A percentile compares a stretch with the other conserved stretches of the same genome.
Evolutionary conservation across 768 basidiomycete genomes (phyloP).

Genomic region (Mrakia blollopis): DNA sequence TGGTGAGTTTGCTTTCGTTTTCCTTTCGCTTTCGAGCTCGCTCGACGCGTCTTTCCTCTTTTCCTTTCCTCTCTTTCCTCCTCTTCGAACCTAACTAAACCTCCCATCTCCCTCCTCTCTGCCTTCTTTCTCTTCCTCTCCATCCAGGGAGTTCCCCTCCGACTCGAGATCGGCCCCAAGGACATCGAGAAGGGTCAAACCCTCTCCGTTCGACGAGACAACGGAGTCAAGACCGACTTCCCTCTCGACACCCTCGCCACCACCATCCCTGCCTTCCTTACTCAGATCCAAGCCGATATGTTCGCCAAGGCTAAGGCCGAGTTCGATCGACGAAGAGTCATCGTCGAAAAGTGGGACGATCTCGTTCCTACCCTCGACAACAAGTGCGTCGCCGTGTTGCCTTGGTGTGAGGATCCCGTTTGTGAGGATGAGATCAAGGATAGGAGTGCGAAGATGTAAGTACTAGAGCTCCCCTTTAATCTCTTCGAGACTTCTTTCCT

Average conservation of each 20-base stretch:
- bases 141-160: conserved; percentile 85
- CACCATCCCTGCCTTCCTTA: conserved; percentile 62
- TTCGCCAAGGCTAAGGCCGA: conserved; percentile 66
- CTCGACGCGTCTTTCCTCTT: not conserved
- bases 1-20: conserved; percentile 52
- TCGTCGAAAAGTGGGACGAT: conserved; percentile 82
- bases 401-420: conserved; percentile 89
- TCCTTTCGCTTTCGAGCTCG: not conserved
- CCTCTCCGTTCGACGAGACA: conserved; percentile 74
- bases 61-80: not conserved
- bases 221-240: conserved; percentile 58
- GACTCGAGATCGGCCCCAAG: conserved; percentile 92
- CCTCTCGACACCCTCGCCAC: conserved; percentile 51
- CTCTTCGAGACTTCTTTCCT: not conserved
- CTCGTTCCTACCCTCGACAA: conserved; percentile 83
- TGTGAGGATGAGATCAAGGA: conserved; percentile 99
- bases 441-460: conserved; percentile 70
- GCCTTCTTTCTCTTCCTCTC: not conserved
- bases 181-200: conserved; percentile 72
- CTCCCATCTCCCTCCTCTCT: too few relatives aligned
- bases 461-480: conserved; percentile 36
- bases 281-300: conserved; percentile 86
- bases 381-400: conserved; percentile 81
- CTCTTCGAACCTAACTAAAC: not conserved
- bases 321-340: conserved; percentile 66